Evolutionary conservation across 805 yeast genomes (phyloP), one percentile per base, ranked within the genome.

Genomic region (Blastobotrys peoriensis): DNA sequence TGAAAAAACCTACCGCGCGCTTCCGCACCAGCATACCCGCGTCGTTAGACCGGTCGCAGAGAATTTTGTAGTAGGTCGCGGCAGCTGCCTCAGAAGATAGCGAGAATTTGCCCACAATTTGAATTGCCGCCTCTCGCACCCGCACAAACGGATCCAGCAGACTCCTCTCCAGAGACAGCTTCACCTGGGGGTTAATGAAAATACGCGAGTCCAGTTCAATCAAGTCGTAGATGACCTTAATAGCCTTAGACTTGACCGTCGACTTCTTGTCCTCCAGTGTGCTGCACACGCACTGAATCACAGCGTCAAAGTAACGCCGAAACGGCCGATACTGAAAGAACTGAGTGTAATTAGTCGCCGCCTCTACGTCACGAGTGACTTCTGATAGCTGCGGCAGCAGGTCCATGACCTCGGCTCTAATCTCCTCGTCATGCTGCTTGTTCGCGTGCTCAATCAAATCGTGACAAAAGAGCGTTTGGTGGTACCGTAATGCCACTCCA

Each of bases 121-220:
- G 93, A 22, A 87, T 64, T 2, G 81, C 81, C 0, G 94, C 86
- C 54, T 83, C 88, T 46, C 87, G 71, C 0, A 86, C 91, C 33
- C 81, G 72, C 0, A 94, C 78, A 2, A 87, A 83, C 0, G 73
- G 56, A 49, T 83, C 91, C 3, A 57, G 62, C 33, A 87, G 62
- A 38, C 78, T 65, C 6, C 61, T 65, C 1, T 76, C 65, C 2
- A 87, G 66, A 0, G 83, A 69, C 1, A 63, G 63, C 50, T 72
- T 79, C 4, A 86, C 73, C 6, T 64, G 63, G 1, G 78, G 71
- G 2, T 73, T 64, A 1, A 68, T 58, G 36, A 85, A 60, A 18
- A 86, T 63, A 0, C 64, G 46, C 0, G 79, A 71, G 40, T 83
- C 83, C 22, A 68, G 68, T 5, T 69, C 68, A 3, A 83, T 69